These are phyloP conservation scores for Phylloporus scabripes DNA, from an alignment of 768 basidiomycete species.

Conservation along the genomic window DNA sequence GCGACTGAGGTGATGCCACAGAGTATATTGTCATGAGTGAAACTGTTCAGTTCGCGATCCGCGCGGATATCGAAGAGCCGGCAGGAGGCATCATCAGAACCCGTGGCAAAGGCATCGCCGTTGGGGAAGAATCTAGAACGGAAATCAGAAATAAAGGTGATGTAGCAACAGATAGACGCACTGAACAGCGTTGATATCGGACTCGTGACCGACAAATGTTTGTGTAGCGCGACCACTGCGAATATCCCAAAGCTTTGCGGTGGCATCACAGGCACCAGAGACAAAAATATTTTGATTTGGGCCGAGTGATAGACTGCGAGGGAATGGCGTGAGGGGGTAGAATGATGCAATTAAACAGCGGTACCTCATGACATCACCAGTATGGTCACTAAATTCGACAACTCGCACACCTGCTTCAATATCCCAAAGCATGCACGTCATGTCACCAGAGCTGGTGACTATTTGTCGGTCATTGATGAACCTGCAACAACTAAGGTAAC, in stretches of 20 bases:
- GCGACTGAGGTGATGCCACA: constrained; percentile 99
- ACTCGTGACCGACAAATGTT: constrained; percentile 97
- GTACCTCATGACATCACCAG: constrained; percentile 99
- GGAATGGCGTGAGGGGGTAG: constrained; percentile 46
- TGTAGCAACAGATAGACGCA: constrained; percentile 39
- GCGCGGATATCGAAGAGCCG: constrained; percentile 97
- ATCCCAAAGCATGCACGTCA: constrained; percentile 99
- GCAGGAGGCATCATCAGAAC: constrained; percentile 98
- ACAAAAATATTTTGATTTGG: constrained; percentile 95
- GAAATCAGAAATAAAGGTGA: constrained; percentile 5
- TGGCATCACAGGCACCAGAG: constrained; percentile 98
- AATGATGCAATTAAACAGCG: constrained; percentile 38
- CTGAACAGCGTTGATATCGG: constrained; percentile 99
- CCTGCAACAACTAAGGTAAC: constrained; percentile 96
- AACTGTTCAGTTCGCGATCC: constrained; percentile 93
- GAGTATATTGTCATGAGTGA: constrained; percentile 97
- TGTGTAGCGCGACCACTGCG: constrained; percentile 96
- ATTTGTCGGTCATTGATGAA: constrained; percentile 99
- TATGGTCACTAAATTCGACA: constrained; percentile 99
- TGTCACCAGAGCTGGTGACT: constrained; percentile 91
- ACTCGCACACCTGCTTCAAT: constrained; percentile 95
- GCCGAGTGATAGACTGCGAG: constrained; percentile 78
- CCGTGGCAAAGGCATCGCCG: constrained; percentile 97
- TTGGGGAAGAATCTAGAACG: constrained; percentile 42
- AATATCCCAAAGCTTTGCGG: constrained; percentile 99